Evolutionary conservation across 768 basidiomycete genomes (phyloP).

Genomic region (Termitomyces sp.): DNA sequence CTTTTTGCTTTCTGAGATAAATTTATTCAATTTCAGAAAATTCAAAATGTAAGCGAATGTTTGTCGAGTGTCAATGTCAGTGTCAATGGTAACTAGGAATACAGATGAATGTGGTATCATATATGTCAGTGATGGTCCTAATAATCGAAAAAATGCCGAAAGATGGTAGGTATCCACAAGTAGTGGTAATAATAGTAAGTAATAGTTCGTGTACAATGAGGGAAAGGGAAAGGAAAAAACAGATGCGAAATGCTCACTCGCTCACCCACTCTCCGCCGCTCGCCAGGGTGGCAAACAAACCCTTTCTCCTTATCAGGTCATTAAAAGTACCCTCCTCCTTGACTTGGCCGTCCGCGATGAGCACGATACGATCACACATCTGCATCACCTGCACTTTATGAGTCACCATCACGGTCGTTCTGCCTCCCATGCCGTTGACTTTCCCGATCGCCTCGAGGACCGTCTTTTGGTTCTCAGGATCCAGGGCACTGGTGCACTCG

Average conservation of each 20-base stretch:
- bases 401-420: conserved; percentile 89
- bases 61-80: not conserved
- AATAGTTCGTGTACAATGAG: not conserved
- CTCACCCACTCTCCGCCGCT: conserved; percentile 45
- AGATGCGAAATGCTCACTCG: conserved; percentile 7
- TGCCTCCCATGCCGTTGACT: conserved; percentile 37
- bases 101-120: conserved; percentile 7
- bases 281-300: conserved; percentile 73
- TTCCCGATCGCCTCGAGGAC: conserved; percentile 48
- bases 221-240: not conserved
- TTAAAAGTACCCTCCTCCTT: conserved; percentile 78
- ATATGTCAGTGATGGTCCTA: conserved; percentile 5
- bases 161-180: conserved; percentile 1
- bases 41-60: not conserved
- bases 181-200: not conserved
- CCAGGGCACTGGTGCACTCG: conserved; percentile 93
- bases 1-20: not conserved
- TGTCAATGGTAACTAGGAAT: conserved; percentile 5
- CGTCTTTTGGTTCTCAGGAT: conserved; percentile 75
- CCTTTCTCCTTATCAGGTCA: conserved; percentile 56
- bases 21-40: conserved; percentile 5
- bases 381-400: conserved; percentile 90
- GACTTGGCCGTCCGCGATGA: conserved; percentile 71
- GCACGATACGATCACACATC: conserved; percentile 86
- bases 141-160: conserved; percentile 2